These are phyloP conservation scores for Tephrocybe sp. DNA, from an alignment of 768 basidiomycete genomes.

Conservation along the genomic window DNA sequence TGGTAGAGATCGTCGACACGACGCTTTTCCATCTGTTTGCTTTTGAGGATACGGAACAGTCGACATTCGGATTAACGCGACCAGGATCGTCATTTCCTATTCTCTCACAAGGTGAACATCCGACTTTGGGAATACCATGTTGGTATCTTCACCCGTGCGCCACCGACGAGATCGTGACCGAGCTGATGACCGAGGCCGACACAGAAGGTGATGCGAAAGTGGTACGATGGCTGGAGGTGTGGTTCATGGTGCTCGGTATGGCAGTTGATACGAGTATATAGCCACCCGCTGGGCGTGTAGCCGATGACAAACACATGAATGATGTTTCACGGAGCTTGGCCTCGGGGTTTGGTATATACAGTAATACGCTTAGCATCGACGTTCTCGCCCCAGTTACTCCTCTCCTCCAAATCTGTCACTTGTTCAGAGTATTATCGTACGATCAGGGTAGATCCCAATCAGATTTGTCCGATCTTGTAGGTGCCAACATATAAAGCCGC, in stretches of 20 bases:
- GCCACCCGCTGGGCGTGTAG: neutral
- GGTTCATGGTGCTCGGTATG: conserved; percentile 74
- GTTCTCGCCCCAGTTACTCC: neutral
- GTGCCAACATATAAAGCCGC: conserved; percentile 24
- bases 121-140: conserved; percentile 64
- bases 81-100: conserved; percentile 63
- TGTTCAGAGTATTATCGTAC: conserved; percentile 34
- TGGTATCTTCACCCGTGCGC: conserved; percentile 93
- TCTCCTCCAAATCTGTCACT: conserved; percentile 5
- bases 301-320: conserved; percentile 17
- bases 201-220: conserved; percentile 28
- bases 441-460: conserved; percentile 29
- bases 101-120: conserved; percentile 86
- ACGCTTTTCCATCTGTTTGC: conserved; percentile 55
- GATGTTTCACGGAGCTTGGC: conserved; percentile 15
- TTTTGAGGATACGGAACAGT: conserved; percentile 41
- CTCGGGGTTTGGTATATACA: conserved; percentile 3
- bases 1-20: conserved; percentile 54
- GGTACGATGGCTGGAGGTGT: conserved; percentile 62
- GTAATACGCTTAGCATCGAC: conserved; percentile 1
- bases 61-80: conserved; percentile 53
- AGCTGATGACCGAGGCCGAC: conserved; percentile 57
- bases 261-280: conserved; percentile 51
- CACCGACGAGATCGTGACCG: conserved; percentile 60
- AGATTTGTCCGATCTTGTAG: conserved; percentile 20